Conservation (phyloP, 192 early-diverging fungal genomes). For the Coemansia biformis region DNA sequence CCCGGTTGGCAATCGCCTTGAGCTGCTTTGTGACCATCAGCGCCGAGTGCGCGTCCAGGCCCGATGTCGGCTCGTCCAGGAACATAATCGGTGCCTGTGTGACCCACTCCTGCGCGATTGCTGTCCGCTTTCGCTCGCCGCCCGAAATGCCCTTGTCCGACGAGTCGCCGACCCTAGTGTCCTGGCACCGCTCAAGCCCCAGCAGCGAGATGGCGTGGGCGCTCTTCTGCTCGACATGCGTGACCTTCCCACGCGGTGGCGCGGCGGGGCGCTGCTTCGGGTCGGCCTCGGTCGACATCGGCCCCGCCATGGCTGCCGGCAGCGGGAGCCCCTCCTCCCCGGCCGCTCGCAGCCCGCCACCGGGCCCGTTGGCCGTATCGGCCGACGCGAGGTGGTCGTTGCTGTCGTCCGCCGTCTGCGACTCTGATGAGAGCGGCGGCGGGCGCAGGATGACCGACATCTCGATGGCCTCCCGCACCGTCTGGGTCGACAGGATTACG, state of each 20-base stretch:
- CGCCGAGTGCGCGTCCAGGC: constrained; percentile 57
- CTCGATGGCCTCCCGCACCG: constrained; percentile 71
- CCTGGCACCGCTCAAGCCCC: constrained; percentile 58
- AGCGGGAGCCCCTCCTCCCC: constrained; percentile 27
- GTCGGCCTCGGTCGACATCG: constrained; percentile 1
- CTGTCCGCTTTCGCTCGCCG: constrained; percentile 68
- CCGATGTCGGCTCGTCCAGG: constrained; percentile 70
- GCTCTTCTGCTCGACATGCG: constrained; percentile 2
- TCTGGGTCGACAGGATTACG: constrained; percentile 62
- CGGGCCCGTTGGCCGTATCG: background rate
- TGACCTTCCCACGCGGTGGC: too few relatives aligned
- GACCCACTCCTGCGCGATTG: constrained; percentile 70
- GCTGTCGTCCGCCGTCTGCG: background rate
- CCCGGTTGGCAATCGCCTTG: constrained; percentile 32
- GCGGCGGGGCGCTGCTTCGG: constrained; percentile 16
- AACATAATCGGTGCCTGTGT: constrained; percentile 63
- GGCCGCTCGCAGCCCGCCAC: too few relatives aligned
- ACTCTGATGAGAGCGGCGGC: constrained; percentile 10
- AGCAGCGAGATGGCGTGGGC: constrained; percentile 57
- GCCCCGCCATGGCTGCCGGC: constrained; percentile 5
- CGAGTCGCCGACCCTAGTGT: constrained; percentile 63
- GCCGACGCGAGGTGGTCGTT: too few relatives aligned
- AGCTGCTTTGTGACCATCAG: constrained; percentile 51
- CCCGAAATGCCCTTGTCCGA: constrained; percentile 66
- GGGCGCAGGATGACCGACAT: constrained; percentile 58